Percentiles rank a stretch among this genome's conserved stretches.
Evolutionary conservation across 1,139 yeast genomes (phyloP).

Genomic region (Debaryomyces udenii): DNA sequence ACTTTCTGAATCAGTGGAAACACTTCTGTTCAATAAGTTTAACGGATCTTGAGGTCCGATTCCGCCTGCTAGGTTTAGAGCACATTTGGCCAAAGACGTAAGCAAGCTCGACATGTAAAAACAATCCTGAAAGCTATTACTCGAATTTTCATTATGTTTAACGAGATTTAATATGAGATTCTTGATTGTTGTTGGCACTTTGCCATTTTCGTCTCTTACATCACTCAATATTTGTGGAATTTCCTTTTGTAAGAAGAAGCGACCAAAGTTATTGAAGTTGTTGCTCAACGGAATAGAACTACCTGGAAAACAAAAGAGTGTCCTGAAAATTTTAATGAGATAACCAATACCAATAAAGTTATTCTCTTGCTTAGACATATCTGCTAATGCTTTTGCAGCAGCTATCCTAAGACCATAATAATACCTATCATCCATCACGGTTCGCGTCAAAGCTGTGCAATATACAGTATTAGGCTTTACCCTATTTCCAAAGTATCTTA

Average conservation of each 20-base stretch:
- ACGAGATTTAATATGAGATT: constrained; percentile 69
- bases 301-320: constrained; percentile 71
- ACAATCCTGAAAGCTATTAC: constrained; percentile 75
- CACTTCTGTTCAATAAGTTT: constrained; percentile 15
- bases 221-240: constrained; percentile 65
- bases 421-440: constrained; percentile 81
- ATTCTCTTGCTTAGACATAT: constrained; percentile 61
- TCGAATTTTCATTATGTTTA: constrained; percentile 83
- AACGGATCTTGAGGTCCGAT: constrained; percentile 26
- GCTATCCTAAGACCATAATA: constrained; percentile 87
- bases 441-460: constrained; percentile 77
- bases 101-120: constrained; percentile 66
- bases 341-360: constrained; percentile 74
- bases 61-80: constrained; percentile 42
- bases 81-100: constrained; percentile 50
- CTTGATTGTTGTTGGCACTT: constrained; percentile 66
- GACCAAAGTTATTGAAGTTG: constrained; percentile 70
- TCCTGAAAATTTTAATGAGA: constrained; percentile 68
- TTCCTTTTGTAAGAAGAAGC: constrained; percentile 69
- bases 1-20: constrained; percentile 14
- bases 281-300: constrained; percentile 74
- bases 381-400: constrained; percentile 80
- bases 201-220: constrained; percentile 64
- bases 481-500: constrained; percentile 66
- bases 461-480: constrained; percentile 63